These are phyloP conservation scores for Trypanosoma boissoni DNA, from an alignment of 208 protist species.

Conservation along the genomic window DNA sequence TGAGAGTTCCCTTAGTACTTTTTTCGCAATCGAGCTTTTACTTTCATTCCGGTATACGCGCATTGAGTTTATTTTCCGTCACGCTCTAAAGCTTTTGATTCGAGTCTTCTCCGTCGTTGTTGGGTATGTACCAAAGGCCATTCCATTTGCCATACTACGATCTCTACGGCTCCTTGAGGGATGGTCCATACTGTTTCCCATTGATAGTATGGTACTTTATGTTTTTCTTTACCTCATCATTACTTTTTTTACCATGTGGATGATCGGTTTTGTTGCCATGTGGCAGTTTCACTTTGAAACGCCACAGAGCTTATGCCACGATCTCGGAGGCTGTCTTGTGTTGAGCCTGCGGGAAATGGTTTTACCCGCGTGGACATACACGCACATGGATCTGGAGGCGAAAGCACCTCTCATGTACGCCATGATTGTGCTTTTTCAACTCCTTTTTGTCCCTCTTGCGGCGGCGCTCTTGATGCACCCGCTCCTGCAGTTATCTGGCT, in stretches of 20 bases:
- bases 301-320: slow-evolving; percentile 31
- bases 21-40: slow-evolving; percentile 56
- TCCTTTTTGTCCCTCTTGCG: slow-evolving; percentile 59
- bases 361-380: slow-evolving; percentile 49
- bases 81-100: slow-evolving; percentile 51
- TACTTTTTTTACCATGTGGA: slow-evolving; percentile 59
- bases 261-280: slow-evolving; percentile 68
- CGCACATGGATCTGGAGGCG: slow-evolving; percentile 33
- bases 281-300: slow-evolving; percentile 34
- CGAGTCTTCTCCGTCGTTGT: slow-evolving; percentile 61
- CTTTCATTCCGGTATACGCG: slow-evolving; percentile 58
- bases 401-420: slow-evolving; percentile 51
- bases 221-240: slow-evolving; percentile 49
- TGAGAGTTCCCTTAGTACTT: slow-evolving; percentile 52
- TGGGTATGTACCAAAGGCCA: slow-evolving; percentile 51
- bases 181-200: slow-evolving; percentile 61
- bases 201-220: slow-evolving; percentile 70
- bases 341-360: slow-evolving; percentile 60
- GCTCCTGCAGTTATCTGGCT: slow-evolving; percentile 64
- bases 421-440: slow-evolving; percentile 53
- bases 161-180: slow-evolving; percentile 65
- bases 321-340: slow-evolving; percentile 36
- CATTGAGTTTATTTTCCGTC: slow-evolving; percentile 59
- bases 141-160: slow-evolving; percentile 61
- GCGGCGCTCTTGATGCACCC: slow-evolving; percentile 58